phyloP scores from a whole-genome alignment of 495 filamentous ascomycete species.

The Talaromyces trachyspermus region DNA sequence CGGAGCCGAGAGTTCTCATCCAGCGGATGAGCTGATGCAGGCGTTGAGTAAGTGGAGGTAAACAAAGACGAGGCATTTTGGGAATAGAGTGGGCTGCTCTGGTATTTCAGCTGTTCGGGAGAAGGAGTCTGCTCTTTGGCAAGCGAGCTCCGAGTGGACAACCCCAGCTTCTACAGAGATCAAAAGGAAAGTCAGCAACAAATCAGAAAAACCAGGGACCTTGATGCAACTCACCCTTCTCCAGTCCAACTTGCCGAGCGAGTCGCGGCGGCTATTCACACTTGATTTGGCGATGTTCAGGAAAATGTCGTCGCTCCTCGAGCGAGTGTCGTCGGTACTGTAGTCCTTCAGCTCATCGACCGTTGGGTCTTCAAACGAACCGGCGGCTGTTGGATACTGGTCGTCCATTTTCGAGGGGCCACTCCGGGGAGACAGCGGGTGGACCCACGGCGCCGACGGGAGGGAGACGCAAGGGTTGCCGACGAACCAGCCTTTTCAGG shows the following conservation, averaged over 20 bases:
- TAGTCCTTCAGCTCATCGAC: constrained; percentile 10
- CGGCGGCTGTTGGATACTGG: not conserved
- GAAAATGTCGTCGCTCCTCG: constrained; percentile 53
- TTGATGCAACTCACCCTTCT: constrained; percentile 38
- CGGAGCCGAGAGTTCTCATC: constrained; percentile 38
- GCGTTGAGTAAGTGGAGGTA: constrained; percentile 29
- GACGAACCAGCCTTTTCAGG: constrained; percentile 10
- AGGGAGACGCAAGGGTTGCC: not conserved
- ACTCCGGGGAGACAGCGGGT: constrained; percentile 9
- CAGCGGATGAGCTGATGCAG: constrained; percentile 43
- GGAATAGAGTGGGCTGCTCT: constrained; percentile 34
- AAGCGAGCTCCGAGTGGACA: constrained; percentile 7
- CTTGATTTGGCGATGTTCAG: constrained; percentile 54
- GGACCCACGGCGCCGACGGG: not conserved
- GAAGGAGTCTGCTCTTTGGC: constrained; percentile 30
- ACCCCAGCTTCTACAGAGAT: constrained; percentile 2
- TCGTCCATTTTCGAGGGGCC: not conserved
- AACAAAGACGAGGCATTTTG: constrained; percentile 31
- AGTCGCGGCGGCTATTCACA: constrained; percentile 35
- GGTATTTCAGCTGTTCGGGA: constrained; percentile 24
- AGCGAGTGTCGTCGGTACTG: constrained; percentile 25
- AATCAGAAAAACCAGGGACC: not conserved
- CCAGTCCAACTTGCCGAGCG: constrained; percentile 37
- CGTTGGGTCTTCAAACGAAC: not conserved
- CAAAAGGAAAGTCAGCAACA: not conserved